A percentile compares a stretch with the other conserved stretches of the same genome.
These are phyloP conservation scores for Aegilops bicornis DNA, from an alignment of 176 grass and related monocot genomes.

Conservation along the genomic window DNA sequence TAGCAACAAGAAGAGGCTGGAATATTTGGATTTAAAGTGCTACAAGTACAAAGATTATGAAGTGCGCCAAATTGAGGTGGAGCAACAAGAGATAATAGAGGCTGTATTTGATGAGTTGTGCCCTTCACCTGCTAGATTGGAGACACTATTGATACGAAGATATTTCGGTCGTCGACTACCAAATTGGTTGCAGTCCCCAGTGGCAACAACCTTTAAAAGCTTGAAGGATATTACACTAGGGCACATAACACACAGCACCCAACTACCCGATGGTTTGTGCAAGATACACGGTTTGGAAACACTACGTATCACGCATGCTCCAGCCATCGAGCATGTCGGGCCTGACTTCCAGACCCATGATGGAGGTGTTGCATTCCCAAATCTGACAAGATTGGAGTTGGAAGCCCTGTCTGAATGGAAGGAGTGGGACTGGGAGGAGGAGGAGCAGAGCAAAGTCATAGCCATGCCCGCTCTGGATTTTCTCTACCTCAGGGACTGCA, in stretches of 20 bases:
- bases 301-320: not conserved
- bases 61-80: not conserved
- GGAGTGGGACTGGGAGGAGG: slow-evolving; percentile 19
- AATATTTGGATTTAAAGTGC: not conserved
- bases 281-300: not conserved
- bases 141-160: not conserved
- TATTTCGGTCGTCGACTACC: slow-evolving; percentile 22
- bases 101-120: not conserved
- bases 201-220: not conserved
- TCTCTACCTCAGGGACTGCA: fast-evolving
- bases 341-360: not conserved
- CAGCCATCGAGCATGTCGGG: not conserved
- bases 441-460: not conserved
- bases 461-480: not conserved
- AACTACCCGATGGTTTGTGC: not conserved
- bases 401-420: not conserved
- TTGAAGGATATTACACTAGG: not conserved
- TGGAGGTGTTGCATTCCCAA: slow-evolving; percentile 5
- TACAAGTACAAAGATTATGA: not conserved
- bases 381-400: fast-evolving
- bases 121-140: not conserved
- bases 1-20: not conserved
- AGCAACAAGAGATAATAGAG: not conserved
- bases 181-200: not conserved
- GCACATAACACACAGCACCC: not conserved